Percentiles rank a stretch among this genome's conserved stretches.
Conservation (phyloP, 352 stramenopile species). For the Aphanomyces stellatus region DNA sequence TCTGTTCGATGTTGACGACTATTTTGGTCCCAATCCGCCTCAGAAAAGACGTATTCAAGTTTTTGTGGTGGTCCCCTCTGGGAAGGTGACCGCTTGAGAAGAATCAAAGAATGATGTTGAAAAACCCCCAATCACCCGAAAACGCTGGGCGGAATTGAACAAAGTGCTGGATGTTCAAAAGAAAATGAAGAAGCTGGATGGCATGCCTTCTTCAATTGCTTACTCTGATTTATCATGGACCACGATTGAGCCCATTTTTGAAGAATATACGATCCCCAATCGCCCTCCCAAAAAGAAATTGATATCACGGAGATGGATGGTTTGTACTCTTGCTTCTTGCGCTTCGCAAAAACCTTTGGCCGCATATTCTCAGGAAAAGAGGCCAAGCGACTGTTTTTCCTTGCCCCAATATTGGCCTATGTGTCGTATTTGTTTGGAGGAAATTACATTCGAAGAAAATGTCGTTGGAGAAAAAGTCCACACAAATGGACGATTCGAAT, state of each 20-base stretch:
- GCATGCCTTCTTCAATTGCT: too few species aligned
- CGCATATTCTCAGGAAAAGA: background rate
- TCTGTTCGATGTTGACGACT: too few species aligned
- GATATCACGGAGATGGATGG: background rate
- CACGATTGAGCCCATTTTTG: background rate
- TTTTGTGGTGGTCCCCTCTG: too few species aligned
- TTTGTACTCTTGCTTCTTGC: background rate
- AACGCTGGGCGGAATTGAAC: too few species aligned
- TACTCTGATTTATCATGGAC: background rate
- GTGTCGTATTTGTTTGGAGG: conserved; percentile 23
- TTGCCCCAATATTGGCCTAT: conserved; percentile 17
- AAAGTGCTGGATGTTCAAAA: background rate
- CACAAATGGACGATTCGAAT: conserved; percentile 36
- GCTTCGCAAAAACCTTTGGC: background rate
- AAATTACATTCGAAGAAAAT: conserved; percentile 23
- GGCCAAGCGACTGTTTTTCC: background rate
- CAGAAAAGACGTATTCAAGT: too few species aligned
- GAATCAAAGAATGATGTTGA: too few species aligned
- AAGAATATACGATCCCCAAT: background rate
- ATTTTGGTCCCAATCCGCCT: too few species aligned
- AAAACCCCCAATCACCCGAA: too few species aligned
- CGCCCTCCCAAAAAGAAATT: background rate
- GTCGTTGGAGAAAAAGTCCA: conserved; percentile 31
- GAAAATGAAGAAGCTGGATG: background rate
- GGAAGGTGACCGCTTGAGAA: too few species aligned